Conservation (phyloP, 2,329 filamentous ascomycete species). For the Waltergamsia citrina region DNA sequence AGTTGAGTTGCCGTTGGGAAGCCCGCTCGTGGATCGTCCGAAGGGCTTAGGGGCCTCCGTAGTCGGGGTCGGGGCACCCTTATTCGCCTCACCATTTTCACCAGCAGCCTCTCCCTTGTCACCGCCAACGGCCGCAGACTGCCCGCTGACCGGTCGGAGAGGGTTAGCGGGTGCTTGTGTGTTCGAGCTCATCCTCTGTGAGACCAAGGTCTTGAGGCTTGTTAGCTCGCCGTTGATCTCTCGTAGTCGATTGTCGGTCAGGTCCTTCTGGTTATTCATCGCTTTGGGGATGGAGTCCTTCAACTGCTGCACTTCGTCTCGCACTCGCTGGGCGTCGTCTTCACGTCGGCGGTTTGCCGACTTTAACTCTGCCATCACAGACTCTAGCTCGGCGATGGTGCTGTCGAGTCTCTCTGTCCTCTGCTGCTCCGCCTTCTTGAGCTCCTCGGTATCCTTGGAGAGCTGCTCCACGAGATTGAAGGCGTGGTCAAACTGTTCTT, state of each 20-base stretch:
- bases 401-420: conserved; percentile 76
- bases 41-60: conserved; percentile 4
- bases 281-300: conserved; percentile 83
- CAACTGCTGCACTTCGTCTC: conserved; percentile 74
- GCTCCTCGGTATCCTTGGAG: conserved; percentile 74
- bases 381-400: conserved; percentile 76
- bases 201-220: conserved; percentile 82
- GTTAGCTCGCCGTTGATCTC: conserved; percentile 83
- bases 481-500: conserved; percentile 86
- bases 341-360: conserved; percentile 72
- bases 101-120: background rate
- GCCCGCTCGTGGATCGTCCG: background rate
- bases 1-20: conserved; percentile 24
- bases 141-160: conserved; percentile 13
- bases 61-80: conserved; percentile 1
- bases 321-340: conserved; percentile 77
- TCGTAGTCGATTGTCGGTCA: conserved; percentile 69
- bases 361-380: conserved; percentile 73
- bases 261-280: conserved; percentile 77
- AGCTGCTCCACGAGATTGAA: conserved; percentile 90
- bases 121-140: conserved; percentile 24
- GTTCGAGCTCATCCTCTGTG: conserved; percentile 44
- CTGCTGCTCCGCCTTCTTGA: conserved; percentile 80
- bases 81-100: background rate
- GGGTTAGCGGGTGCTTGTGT: conserved; percentile 14